phyloP scores from a whole-genome alignment of 2,329 filamentous ascomycete species.

The Periconia macrospinosa region DNA sequence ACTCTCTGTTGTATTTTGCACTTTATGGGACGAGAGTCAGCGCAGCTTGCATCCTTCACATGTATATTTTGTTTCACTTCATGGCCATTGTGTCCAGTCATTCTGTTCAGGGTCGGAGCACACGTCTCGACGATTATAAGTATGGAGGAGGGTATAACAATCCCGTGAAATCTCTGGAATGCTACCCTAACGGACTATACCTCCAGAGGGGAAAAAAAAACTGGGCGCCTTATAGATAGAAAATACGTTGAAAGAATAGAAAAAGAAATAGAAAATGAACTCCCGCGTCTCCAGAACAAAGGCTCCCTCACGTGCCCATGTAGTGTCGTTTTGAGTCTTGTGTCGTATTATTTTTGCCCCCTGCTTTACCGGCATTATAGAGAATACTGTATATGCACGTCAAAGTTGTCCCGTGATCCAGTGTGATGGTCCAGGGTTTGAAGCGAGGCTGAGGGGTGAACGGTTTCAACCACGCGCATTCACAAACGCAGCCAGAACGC shows the following conservation, averaged over 20 bases:
- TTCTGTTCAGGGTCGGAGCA: neutral
- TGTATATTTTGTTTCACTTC: conserved; percentile 4
- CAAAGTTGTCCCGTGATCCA: neutral
- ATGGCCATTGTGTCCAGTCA: neutral
- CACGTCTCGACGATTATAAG: neutral
- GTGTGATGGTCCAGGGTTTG: neutral
- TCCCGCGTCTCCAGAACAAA: neutral
- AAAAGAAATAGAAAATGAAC: neutral
- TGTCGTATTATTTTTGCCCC: neutral
- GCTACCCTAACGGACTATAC: neutral
- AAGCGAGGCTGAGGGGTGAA: neutral
- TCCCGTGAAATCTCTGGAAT: no score
- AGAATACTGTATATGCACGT: no score
- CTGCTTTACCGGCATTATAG: no score
- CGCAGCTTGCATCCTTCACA: conserved; percentile 5
- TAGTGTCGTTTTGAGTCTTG: neutral
- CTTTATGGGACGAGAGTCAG: conserved; percentile 1
- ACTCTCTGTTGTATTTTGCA: neutral
- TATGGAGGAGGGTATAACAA: neutral
- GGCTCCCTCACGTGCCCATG: neutral
- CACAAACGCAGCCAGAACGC: no score
- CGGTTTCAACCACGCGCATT: neutral
- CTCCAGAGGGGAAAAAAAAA: neutral
- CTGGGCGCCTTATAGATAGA: neutral
- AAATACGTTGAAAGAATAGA: neutral